Percentiles rank a stretch among this genome's conserved stretches.
These are phyloP conservation scores for Trichosporon sp. DNA, from an alignment of 1,284 basidiomycete genomes.

Conservation along the genomic window DNA sequence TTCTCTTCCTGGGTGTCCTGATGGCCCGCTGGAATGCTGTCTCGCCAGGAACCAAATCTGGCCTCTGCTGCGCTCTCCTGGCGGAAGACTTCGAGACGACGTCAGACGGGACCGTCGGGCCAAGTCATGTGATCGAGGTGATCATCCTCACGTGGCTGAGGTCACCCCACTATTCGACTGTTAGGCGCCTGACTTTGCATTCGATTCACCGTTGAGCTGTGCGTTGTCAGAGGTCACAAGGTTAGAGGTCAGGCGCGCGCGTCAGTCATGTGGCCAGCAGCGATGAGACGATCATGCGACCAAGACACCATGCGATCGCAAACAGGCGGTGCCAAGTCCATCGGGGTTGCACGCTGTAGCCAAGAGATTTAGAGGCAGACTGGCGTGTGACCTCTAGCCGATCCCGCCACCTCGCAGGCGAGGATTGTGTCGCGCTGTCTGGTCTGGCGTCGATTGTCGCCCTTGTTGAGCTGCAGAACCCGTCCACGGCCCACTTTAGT, in stretches of 20 bases:
- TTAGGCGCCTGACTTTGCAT: constrained; percentile 1
- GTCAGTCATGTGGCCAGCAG: not conserved
- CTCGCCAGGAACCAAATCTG: not conserved
- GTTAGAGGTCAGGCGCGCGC: not conserved
- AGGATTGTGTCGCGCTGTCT: not conserved
- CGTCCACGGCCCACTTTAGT: too few species aligned
- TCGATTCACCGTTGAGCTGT: not conserved
- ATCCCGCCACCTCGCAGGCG: not conserved
- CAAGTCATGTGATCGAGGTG: not conserved
- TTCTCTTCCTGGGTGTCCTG: not conserved
- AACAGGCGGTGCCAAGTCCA: constrained; percentile 1
- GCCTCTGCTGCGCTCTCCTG: not conserved
- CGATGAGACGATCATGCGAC: too few species aligned
- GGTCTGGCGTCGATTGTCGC: not conserved
- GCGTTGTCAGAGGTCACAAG: not conserved
- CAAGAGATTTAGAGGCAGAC: not conserved
- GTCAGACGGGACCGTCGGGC: not conserved
- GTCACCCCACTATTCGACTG: not conserved
- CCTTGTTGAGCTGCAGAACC: too few species aligned
- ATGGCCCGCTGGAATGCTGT: not conserved
- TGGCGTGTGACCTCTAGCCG: not conserved
- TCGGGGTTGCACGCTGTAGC: not conserved
- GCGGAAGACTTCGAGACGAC: not conserved
- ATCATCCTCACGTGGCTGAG: constrained; percentile 2
- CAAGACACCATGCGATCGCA: not conserved